These are phyloP conservation scores for Miscanthus lutarioriparius DNA, from an alignment of 176 grass and related monocot genomes.

Conservation along the genomic window DNA sequence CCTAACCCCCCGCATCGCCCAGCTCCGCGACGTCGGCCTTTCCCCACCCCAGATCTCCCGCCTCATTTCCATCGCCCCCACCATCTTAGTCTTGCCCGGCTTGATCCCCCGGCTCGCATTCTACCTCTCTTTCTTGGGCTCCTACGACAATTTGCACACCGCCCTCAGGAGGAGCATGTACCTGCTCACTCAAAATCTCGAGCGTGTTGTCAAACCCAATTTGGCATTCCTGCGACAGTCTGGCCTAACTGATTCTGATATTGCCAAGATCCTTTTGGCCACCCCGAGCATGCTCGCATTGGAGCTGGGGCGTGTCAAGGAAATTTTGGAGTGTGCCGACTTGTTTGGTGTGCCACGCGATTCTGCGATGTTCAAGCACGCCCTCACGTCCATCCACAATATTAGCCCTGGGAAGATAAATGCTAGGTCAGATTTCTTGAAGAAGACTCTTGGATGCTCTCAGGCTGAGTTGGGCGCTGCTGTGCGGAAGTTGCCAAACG, in stretches of 20 bases:
- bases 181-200: neutral
- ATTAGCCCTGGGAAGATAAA: neutral
- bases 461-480: conserved; percentile 26
- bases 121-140: conserved; percentile 3
- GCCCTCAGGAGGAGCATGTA: neutral
- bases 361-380: neutral
- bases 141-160: neutral
- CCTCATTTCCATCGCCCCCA: neutral
- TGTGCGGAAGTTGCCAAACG: conserved; percentile 8
- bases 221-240: neutral
- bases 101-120: neutral
- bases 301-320: neutral
- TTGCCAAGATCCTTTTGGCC: neutral
- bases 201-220: neutral
- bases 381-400: neutral
- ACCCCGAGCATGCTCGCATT: rapidly evolving
- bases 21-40: conserved; percentile 3
- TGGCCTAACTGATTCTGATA: neutral
- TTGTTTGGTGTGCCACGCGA: neutral
- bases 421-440: conserved; percentile 17
- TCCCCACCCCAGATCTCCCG: neutral
- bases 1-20: conserved; percentile 20
- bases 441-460: conserved; percentile 45
- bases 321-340: neutral
- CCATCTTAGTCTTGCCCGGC: neutral